These are phyloP conservation scores for Melocanna baccifera DNA, from an alignment of 176 grass and related monocot species.

Conservation along the genomic window DNA sequence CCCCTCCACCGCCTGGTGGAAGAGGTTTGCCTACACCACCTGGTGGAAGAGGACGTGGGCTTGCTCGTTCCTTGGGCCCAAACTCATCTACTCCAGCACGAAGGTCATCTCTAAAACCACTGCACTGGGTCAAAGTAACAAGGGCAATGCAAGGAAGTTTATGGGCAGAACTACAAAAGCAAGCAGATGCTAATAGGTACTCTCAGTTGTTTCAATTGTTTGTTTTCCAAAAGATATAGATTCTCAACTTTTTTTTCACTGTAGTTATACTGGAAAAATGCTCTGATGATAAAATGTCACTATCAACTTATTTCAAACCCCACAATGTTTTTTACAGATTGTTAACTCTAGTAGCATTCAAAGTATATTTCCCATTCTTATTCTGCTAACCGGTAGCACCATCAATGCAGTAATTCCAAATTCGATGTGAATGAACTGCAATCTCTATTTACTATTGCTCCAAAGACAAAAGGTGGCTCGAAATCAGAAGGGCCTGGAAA, in stretches of 20 bases:
- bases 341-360: not conserved
- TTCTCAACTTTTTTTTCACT: not conserved
- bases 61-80: constrained; percentile 44
- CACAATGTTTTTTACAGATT: not conserved
- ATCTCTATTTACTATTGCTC: constrained; percentile 70
- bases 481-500: constrained; percentile 66
- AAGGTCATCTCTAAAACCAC: constrained; percentile 81
- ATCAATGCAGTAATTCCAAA: constrained; percentile 61
- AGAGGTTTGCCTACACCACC: constrained; percentile 50
- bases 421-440: constrained; percentile 90
- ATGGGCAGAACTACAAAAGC: constrained; percentile 91
- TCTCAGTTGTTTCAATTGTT: not conserved
- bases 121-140: constrained; percentile 93
- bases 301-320: not conserved
- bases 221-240: constrained; percentile 20
- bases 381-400: constrained; percentile 25
- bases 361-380: constrained; percentile 16
- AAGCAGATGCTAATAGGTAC: constrained; percentile 74
- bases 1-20: constrained; percentile 62
- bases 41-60: constrained; percentile 61
- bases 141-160: constrained; percentile 88
- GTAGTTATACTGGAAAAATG: constrained; percentile 9
- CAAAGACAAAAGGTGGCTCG: constrained; percentile 56
- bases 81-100: constrained; percentile 28
- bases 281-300: not conserved